These are phyloP conservation scores for Hordeum marinum DNA, from an alignment of 176 grass and related monocot species.

Conservation along the genomic window DNA sequence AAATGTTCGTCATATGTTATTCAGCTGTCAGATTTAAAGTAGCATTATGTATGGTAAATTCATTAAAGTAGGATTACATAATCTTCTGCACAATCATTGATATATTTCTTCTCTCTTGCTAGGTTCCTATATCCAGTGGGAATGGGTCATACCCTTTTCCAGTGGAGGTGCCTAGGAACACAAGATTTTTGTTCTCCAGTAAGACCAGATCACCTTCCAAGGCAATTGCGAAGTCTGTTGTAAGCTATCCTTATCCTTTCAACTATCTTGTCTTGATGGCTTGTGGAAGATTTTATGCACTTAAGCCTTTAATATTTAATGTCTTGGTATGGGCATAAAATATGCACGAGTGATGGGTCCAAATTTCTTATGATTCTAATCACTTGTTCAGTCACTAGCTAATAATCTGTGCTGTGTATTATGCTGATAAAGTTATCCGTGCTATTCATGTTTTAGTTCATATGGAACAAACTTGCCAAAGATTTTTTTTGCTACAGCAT, in stretches of 20 bases:
- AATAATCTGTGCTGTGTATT: neutral
- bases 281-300: neutral
- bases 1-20: neutral
- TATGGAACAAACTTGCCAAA: neutral
- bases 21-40: neutral
- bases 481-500: neutral
- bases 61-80: neutral
- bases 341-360: neutral
- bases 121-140: slow-evolving; percentile 93
- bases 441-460: neutral
- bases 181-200: slow-evolving; percentile 83
- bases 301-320: neutral
- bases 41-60: neutral
- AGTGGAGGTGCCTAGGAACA: slow-evolving; percentile 71
- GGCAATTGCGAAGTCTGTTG: slow-evolving; percentile 89
- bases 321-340: neutral
- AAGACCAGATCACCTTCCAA: slow-evolving; percentile 71
- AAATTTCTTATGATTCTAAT: neutral
- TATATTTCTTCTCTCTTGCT: slow-evolving; percentile 12
- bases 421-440: neutral
- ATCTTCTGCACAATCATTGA: neutral
- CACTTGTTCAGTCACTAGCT: neutral
- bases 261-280: neutral
- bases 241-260: slow-evolving; percentile 43
- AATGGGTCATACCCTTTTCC: slow-evolving; percentile 77